These are phyloP conservation scores for Beta vulgaris DNA, from an alignment of 148 eudicot species.

Conservation along the genomic window DNA sequence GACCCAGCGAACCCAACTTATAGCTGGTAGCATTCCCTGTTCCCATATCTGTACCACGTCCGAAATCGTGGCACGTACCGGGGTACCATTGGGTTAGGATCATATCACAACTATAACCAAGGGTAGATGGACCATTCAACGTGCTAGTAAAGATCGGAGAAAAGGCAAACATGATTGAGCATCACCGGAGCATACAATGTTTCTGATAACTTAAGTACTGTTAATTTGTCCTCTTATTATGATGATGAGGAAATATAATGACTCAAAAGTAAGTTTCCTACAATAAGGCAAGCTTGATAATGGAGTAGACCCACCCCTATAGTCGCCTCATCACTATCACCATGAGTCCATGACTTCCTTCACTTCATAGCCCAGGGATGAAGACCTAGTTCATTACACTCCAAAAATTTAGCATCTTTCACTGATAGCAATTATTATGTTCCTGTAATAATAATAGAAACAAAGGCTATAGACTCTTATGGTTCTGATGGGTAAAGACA, in stretches of 20 bases:
- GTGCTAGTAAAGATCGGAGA: too few species aligned
- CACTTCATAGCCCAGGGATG: background rate
- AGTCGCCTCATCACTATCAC: background rate
- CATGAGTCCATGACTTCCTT: background rate
- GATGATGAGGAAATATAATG: background rate
- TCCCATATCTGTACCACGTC: too few species aligned
- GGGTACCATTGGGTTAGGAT: too few species aligned
- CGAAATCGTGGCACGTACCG: too few species aligned
- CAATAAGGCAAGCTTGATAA: too few species aligned
- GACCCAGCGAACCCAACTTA: too few species aligned
- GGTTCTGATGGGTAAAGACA: background rate
- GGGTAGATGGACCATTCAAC: too few species aligned
- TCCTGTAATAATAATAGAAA: background rate
- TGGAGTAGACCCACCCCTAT: background rate
- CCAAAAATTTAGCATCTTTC: background rate
- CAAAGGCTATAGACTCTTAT: background rate
- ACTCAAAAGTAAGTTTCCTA: background rate
- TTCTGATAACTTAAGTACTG: too few species aligned
- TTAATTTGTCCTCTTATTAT: background rate
- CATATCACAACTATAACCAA: too few species aligned
- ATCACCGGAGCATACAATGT: too few species aligned
- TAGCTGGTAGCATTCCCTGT: too few species aligned
- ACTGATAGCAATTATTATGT: background rate
- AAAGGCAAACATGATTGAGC: too few species aligned
- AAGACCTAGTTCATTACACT: background rate